Base-by-base conservation (phyloP, 768 basidiomycete genomes). In the Holtermannia corniformis region DNA sequence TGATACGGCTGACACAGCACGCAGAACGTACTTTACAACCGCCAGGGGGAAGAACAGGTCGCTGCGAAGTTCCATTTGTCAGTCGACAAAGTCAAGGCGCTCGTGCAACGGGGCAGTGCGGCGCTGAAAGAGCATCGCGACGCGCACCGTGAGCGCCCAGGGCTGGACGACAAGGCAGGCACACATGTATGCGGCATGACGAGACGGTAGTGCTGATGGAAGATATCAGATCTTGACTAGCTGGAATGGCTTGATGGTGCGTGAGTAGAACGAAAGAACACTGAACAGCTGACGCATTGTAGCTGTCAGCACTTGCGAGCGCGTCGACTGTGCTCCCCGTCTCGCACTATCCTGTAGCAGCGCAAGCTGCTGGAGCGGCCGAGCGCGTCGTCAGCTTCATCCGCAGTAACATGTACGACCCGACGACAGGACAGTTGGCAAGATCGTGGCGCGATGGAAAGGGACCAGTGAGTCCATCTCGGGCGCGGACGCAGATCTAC, bases 231-330 rank as follows among this genome's bases (percentile, higher is more conserved):
- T 76, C 41, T 44, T 76, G 12, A 68, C 74, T 7, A 57, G 68
- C 7, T 76, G 75, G 75, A 76, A 76, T 51, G 75, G 75, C 1
- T 63, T 76, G 3, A 75, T 76, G 75, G 73, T 74, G 44, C 41
- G 59, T 44, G 13, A 12, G n/a, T 46, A 10, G 13, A 10, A 19
- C 16, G 32, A 7, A 37, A 16, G 7, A 16, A 16, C 7, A 7
- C 32, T 37, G 32, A 37, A n/a, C n/a, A n/a, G n/a, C n/a, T n/a
- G n/a, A n/a, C n/a, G n/a, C n/a, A 7, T 37, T 37, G 32, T 7
- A 37, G 32, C 32, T 37, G 7, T 37, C 32, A 7, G 32, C 32
- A 7, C 16, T 37, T 16, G 32, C 32, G 7, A 16, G 10, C 16
- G 32, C 32, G 32, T 37, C 32, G 16, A 37, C 10, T 37, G 16